Conservation (phyloP, 805 yeast genomes). For the Zygoascus bituminiphila region DNA sequence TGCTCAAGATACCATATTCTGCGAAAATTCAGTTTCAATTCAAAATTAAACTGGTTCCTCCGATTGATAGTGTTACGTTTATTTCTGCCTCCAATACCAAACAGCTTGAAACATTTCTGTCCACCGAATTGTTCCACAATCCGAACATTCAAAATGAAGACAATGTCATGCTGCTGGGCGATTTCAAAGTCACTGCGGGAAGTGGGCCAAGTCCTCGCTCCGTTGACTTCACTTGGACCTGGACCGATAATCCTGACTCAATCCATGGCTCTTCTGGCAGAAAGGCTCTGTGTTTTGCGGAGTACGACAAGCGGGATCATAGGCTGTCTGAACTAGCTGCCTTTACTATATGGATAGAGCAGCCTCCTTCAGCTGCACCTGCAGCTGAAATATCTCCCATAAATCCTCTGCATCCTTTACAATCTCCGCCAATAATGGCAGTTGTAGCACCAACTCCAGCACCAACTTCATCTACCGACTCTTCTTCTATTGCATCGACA, state of each 20-base stretch:
- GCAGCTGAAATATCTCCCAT: neutral
- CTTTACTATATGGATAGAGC: slow-evolving; percentile 29
- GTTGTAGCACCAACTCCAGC: neutral
- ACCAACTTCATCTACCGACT: too few species aligned
- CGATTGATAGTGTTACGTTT: slow-evolving; percentile 26
- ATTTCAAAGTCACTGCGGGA: slow-evolving; percentile 23
- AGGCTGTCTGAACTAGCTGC: slow-evolving; percentile 25
- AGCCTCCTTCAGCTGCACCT: slow-evolving; percentile 5
- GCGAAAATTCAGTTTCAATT: slow-evolving; percentile 13
- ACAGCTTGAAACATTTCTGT: slow-evolving; percentile 26
- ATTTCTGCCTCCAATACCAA: slow-evolving; percentile 21
- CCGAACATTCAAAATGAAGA: slow-evolving; percentile 32
- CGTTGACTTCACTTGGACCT: slow-evolving; percentile 6
- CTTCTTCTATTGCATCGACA: neutral
- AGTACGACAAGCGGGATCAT: slow-evolving; percentile 30
- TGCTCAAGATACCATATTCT: slow-evolving; percentile 17
- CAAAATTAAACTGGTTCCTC: slow-evolving; percentile 8
- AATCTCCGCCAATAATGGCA: neutral
- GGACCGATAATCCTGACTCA: slow-evolving; percentile 1
- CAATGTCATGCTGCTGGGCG: slow-evolving; percentile 32
- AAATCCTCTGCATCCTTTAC: neutral
- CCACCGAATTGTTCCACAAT: slow-evolving; percentile 29
- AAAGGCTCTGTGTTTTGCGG: slow-evolving; percentile 33
- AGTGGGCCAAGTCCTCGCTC: slow-evolving; percentile 20
- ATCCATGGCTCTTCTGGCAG: slow-evolving; percentile 12